phyloP scores from a whole-genome alignment of 495 filamentous ascomycete species.

The Hypoxylon intermedium region DNA sequence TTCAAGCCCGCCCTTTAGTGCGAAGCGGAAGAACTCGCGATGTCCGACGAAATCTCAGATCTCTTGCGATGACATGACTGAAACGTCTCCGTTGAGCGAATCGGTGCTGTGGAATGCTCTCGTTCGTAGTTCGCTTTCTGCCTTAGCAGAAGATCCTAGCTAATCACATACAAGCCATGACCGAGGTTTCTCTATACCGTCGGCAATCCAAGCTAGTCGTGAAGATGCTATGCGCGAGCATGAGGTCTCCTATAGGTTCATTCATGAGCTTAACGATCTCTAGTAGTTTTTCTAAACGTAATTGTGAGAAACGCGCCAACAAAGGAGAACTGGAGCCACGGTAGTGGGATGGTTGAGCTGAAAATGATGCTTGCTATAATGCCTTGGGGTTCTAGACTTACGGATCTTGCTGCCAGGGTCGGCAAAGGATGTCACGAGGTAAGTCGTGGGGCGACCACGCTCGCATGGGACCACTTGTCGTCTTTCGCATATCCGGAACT shows the following conservation, averaged over 20 bases:
- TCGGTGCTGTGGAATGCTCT: slow-evolving; percentile 4
- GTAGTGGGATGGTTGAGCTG: slow-evolving; percentile 30
- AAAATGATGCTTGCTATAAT: too few relatives aligned
- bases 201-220: slow-evolving; percentile 49
- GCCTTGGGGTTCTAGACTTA: slow-evolving; percentile 59
- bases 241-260: slow-evolving; percentile 65
- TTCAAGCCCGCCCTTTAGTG: too few relatives aligned
- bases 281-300: slow-evolving; percentile 56
- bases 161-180: not conserved
- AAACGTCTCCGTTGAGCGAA: not conserved
- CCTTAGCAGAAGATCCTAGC: too few relatives aligned
- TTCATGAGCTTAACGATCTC: slow-evolving; percentile 12
- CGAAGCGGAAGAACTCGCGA: not conserved
- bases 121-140: too few relatives aligned
- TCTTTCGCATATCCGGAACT: slow-evolving; percentile 43
- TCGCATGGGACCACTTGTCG: slow-evolving; percentile 18
- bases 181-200: not conserved
- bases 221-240: slow-evolving; percentile 73
- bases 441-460: slow-evolving; percentile 53
- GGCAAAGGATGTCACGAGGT: slow-evolving; percentile 57
- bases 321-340: slow-evolving; percentile 30
- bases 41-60: not conserved
- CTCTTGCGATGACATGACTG: not conserved
- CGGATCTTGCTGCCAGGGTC: slow-evolving; percentile 70
- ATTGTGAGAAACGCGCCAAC: slow-evolving; percentile 22